phyloP scores from a whole-genome alignment of 2,329 filamentous ascomycete genomes.

The Calcarisporium arbuscula region DNA sequence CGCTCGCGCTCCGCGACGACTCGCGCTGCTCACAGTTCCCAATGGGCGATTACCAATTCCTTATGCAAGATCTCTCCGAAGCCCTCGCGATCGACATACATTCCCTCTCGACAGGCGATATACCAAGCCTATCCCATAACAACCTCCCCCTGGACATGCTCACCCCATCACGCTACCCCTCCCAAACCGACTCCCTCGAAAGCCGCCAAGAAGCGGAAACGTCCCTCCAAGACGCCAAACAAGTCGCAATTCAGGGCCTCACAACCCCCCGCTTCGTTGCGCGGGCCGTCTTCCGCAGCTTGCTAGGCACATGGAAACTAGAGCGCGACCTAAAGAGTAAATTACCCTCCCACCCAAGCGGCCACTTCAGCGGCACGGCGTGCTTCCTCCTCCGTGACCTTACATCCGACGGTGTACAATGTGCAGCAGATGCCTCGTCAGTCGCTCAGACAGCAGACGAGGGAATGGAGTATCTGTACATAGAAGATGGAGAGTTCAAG shows the following conservation, averaged over 20 bases:
- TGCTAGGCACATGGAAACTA: constrained; percentile 65
- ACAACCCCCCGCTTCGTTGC: constrained; percentile 48
- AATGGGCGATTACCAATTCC: constrained; percentile 73
- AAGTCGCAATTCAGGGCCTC: constrained; percentile 34
- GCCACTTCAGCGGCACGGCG: constrained; percentile 58
- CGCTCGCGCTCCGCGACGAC: constrained; percentile 45
- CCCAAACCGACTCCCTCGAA: constrained; percentile 28
- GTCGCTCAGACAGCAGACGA: constrained; percentile 17
- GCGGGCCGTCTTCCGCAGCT: constrained; percentile 60
- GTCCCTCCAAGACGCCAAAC: constrained; percentile 41
- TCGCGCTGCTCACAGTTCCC: constrained; percentile 63
- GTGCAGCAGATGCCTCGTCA: constrained; percentile 11
- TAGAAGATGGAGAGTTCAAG: constrained; percentile 60
- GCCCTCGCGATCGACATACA: constrained; percentile 47
- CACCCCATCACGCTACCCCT: constrained; percentile 49
- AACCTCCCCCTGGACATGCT: constrained; percentile 44
- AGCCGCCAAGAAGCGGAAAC: constrained; percentile 29
- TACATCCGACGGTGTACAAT: constrained; percentile 45
- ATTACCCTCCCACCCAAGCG: constrained; percentile 54
- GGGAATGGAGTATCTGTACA: constrained; percentile 59
- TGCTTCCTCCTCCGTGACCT: constrained; percentile 56
- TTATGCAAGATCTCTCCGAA: constrained; percentile 64
- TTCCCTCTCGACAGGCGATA: constrained; percentile 18
- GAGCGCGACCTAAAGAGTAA: constrained; percentile 49
- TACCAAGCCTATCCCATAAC: constrained; percentile 31